Conservation (phyloP, 768 basidiomycete species). For the Agrocybe pediades region DNA sequence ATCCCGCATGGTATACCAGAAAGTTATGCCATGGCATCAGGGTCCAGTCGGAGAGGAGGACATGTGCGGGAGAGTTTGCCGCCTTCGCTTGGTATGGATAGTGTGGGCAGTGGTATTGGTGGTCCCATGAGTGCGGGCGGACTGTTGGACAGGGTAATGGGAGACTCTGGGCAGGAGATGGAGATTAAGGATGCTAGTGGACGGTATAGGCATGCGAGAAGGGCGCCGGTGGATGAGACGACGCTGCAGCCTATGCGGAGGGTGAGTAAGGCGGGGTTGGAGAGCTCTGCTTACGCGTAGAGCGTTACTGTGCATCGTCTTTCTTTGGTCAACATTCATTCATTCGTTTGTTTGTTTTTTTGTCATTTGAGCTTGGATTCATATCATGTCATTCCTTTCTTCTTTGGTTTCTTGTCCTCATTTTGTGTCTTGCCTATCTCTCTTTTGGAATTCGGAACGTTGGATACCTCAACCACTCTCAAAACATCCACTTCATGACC, state of each 20-base stretch:
- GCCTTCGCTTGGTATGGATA: slow-evolving; percentile 42
- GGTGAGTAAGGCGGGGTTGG: slow-evolving; percentile 92
- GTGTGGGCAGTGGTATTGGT: slow-evolving; percentile 25
- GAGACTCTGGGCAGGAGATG: slow-evolving; percentile 78
- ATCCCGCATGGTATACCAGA: slow-evolving; percentile 14
- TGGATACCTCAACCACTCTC: too few relatives aligned
- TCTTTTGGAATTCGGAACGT: too few relatives aligned
- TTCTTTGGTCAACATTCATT: too few relatives aligned
- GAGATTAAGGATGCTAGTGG: slow-evolving; percentile 88
- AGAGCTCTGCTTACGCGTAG: slow-evolving; percentile 52
- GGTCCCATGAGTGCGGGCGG: slow-evolving; percentile 40
- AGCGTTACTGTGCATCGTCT: neutral
- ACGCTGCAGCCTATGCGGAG: slow-evolving; percentile 89
- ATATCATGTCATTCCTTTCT: too few relatives aligned
- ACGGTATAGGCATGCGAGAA: slow-evolving; percentile 83
- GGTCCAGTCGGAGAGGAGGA: slow-evolving; percentile 49
- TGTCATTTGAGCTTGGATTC: too few relatives aligned
- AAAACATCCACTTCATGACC: too few relatives aligned
- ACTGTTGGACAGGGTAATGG: slow-evolving; percentile 48
- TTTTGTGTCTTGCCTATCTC: too few relatives aligned
- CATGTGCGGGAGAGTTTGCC: slow-evolving; percentile 80
- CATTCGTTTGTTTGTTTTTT: too few relatives aligned
- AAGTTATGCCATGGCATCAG: slow-evolving; percentile 39
- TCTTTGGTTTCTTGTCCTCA: too few relatives aligned
- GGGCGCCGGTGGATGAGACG: slow-evolving; percentile 84